Evolutionary conservation across 1,139 yeast species (phyloP), one percentile per base, ranked within the genome.

Genomic region (Diutina ranongensis): DNA sequence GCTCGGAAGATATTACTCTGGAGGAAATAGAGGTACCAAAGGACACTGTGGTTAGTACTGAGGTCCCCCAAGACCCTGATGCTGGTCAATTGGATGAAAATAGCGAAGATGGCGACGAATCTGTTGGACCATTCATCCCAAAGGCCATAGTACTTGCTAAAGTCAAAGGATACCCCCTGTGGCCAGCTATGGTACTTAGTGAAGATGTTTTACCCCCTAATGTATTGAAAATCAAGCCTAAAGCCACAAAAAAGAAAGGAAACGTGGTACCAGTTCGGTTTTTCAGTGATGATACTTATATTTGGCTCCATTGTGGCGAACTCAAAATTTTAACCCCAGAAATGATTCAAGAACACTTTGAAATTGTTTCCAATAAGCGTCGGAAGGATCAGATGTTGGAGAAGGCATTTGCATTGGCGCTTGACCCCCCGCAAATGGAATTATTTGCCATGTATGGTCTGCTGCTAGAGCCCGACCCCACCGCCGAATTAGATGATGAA

Each of bases 121-220:
- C n/a, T n/a, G n/a, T n/a, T n/a, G n/a, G n/a, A n/a, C n/a, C n/a
- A n/a, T n/a, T n/a, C n/a, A n/a, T n/a, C n/a, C 34, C 34, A 10
- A 31, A 5, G 13, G 13, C 34, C 4, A n/a, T 80, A 3, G 88
- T 83, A 0, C 66, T 83, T 35, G 87, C 88, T 5, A 83, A 83
- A 57, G 80, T 83, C 31, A 83, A 82, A 55, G 88, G 89, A 5
- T 83, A 78, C 56, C 83, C 89, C 7, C 80, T 85, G 42, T 83
- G 92, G 92, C 92, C 92, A 0, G 86, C 87, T 3, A 78, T 82
- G 76, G 76, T 83, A 2, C 68, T 83, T n/a, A 82, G 81, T 2
- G 71, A 66, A 47, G 65, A 69, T 22, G 56, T 74, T 5, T 64
- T 83, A 10, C 89, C 92, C 1, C 71, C 65, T 10, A 65, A 72